These are phyloP conservation scores for Conticribra weissflogii DNA, from an alignment of 108 stramenopile species.

Conservation along the genomic window DNA sequence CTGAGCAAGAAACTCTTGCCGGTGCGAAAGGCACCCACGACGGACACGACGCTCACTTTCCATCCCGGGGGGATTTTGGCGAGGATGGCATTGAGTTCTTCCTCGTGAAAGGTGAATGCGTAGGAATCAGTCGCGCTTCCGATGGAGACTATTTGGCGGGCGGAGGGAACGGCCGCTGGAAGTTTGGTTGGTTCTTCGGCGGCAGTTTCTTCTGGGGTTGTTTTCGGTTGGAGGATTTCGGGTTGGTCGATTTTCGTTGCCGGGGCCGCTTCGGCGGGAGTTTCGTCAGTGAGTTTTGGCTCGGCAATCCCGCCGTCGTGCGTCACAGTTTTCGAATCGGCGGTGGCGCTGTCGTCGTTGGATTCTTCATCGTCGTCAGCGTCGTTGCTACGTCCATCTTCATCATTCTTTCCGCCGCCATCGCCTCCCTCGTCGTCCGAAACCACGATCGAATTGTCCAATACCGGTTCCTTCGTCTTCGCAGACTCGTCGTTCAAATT, in stretches of 20 bases:
- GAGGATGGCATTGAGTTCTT: conserved; percentile 75
- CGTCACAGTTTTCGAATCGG: no score
- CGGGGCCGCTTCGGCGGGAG: no score
- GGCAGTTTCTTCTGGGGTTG: conserved; percentile 11
- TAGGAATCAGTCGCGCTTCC: conserved; percentile 77
- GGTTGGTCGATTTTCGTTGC: conserved; percentile 1
- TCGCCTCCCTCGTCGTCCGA: conserved; percentile 4
- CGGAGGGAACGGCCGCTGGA: conserved; percentile 22
- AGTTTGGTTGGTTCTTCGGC: conserved; percentile 1
- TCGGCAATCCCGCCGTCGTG: no score
- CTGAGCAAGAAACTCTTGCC: conserved; percentile 96
- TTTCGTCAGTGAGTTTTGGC: no score
- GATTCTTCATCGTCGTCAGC: no score
- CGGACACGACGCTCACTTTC: conserved; percentile 95
- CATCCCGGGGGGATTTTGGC: conserved; percentile 72
- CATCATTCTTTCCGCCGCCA: no score
- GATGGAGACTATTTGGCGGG: conserved; percentile 87
- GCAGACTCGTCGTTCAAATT: no score
- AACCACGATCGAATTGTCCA: conserved; percentile 12
- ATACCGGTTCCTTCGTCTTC: neutral
- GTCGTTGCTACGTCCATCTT: no score
- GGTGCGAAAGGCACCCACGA: conserved; percentile 98
- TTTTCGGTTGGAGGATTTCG: neutral
- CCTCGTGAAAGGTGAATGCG: conserved; percentile 88
- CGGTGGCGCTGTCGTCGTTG: no score